These are phyloP conservation scores for Paragyromitra xinjiangensis DNA, from an alignment of 495 filamentous ascomycete species.

Conservation along the genomic window DNA sequence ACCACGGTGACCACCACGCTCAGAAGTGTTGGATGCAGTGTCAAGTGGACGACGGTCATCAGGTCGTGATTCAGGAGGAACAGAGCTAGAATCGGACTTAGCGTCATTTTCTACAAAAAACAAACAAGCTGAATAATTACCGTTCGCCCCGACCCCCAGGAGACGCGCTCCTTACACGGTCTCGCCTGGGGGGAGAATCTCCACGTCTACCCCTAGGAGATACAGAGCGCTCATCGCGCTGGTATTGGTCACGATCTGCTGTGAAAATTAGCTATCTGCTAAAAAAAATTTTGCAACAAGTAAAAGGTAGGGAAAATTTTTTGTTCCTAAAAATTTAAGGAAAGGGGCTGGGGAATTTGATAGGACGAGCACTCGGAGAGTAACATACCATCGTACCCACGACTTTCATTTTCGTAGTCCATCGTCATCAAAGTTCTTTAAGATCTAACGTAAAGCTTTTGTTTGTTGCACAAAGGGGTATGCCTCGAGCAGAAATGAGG, in stretches of 20 bases:
- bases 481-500: conserved; percentile 31
- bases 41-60: conserved; percentile 60
- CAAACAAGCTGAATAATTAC: conserved; percentile 65
- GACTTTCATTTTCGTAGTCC: conserved; percentile 87
- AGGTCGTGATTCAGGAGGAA: conserved; percentile 57
- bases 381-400: conserved; percentile 83
- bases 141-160: conserved; percentile 79
- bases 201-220: conserved; percentile 69
- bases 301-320: conserved; percentile 18
- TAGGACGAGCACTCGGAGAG: neutral
- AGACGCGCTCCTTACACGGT: conserved; percentile 91
- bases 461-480: conserved; percentile 54
- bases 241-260: conserved; percentile 51
- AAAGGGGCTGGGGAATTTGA: neutral
- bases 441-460: conserved; percentile 34
- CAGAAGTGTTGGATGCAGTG: conserved; percentile 60
- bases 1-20: conserved; percentile 65
- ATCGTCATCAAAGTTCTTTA: conserved; percentile 61
- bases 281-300: conserved; percentile 2
- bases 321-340: neutral
- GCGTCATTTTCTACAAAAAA: conserved; percentile 14
- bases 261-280: conserved; percentile 42
- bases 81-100: conserved; percentile 58
- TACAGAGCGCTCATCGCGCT: conserved; percentile 54
- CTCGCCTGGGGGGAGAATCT: conserved; percentile 74